Percentiles rank a stretch among this genome's conserved stretches.
Evolutionary conservation across 306 rosid species (phyloP).

Genomic region (Lotus japonicus): DNA sequence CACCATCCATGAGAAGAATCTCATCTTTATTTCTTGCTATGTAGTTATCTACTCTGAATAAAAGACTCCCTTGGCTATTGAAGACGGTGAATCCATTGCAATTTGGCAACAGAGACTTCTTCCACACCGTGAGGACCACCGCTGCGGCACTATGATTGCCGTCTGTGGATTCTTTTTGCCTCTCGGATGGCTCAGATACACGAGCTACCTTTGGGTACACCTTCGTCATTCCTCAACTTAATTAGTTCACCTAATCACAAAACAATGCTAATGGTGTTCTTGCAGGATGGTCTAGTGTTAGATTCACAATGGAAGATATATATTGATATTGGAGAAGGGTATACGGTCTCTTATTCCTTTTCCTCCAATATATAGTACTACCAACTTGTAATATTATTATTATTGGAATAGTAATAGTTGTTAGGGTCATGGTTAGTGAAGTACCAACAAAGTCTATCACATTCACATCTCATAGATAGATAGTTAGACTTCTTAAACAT

Average conservation of each 20-base stretch:
- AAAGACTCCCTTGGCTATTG: constrained; percentile 44
- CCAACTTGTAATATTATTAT: too few relatives aligned
- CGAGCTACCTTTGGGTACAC: constrained; percentile 43
- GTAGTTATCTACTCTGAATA: constrained; percentile 66
- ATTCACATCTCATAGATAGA: too few relatives aligned
- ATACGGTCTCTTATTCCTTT: too few relatives aligned
- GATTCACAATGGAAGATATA: not conserved
- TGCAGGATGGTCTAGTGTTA: not conserved
- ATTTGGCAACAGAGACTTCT: constrained; percentile 57
- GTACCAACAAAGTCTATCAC: too few relatives aligned
- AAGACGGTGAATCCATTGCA: constrained; percentile 83
- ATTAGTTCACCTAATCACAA: not conserved
- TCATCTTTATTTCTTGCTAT: constrained; percentile 37
- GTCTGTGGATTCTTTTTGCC: not conserved
- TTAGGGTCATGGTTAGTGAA: too few relatives aligned
- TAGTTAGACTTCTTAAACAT: too few relatives aligned
- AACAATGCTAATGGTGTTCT: not conserved
- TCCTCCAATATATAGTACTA: too few relatives aligned
- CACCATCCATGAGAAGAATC: constrained; percentile 74
- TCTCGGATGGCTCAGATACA: not conserved
- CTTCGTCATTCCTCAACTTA: constrained; percentile 42
- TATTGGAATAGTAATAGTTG: too few relatives aligned
- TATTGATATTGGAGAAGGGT: too few relatives aligned
- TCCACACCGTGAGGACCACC: constrained; percentile 63
- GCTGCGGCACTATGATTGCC: not conserved